These are phyloP conservation scores for Dalbergia oliveri DNA, from an alignment of 306 rosid genomes.

Conservation along the genomic window DNA sequence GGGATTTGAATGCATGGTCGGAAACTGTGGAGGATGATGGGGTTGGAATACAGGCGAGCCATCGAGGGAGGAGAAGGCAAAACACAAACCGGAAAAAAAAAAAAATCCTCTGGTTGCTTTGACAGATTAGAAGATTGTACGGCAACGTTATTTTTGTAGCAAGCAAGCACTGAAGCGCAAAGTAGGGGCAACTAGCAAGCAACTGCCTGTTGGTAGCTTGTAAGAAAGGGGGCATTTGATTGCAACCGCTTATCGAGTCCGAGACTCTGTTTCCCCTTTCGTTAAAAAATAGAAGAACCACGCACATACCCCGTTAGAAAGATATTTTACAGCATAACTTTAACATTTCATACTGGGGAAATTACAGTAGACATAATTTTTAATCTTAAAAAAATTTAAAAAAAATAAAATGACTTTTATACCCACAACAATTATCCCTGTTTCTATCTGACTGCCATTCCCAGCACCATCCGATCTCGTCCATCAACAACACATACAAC, in stretches of 20 bases:
- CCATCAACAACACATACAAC: no score
- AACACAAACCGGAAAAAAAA: neutral
- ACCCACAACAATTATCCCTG: no score
- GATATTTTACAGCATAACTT: no score
- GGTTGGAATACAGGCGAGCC: conserved; percentile 76
- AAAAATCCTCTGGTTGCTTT: neutral
- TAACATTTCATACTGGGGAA: no score
- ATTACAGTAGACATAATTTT: no score
- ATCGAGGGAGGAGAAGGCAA: conserved; percentile 43
- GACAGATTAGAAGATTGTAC: neutral
- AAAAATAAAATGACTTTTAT: no score
- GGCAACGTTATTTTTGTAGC: neutral
- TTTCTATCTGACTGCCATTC: no score
- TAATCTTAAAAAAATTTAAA: neutral
- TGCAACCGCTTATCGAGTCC: neutral
- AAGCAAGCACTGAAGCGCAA: neutral
- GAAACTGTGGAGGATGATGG: conserved; percentile 68
- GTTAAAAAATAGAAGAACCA: no score
- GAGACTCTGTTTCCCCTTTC: no score
- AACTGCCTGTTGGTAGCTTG: conserved; percentile 16
- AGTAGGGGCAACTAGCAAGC: neutral
- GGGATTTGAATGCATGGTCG: conserved; percentile 58
- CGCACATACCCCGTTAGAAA: no score
- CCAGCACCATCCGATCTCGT: no score
- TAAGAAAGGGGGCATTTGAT: conserved; percentile 21